A percentile compares a stretch with the other conserved stretches of the same genome.
phyloP scores from a whole-genome alignment of 2,329 filamentous ascomycete species.

The Orbilia blumenaviensis region DNA sequence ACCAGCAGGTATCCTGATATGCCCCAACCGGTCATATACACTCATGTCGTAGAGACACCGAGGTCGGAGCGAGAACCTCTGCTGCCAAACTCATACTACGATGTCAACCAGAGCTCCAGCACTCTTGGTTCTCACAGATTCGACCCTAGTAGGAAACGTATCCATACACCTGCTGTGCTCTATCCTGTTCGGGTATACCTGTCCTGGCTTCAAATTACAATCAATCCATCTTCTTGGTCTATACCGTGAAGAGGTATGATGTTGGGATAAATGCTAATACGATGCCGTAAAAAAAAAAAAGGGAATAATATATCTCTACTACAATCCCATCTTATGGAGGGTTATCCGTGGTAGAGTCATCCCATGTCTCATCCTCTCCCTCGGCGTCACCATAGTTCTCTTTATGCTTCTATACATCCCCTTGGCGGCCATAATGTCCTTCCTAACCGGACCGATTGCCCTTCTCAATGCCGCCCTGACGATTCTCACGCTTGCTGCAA shows the following conservation, averaged over 20 bases:
- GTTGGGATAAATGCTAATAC: background rate
- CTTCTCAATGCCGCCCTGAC: constrained; percentile 89
- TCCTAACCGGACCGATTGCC: constrained; percentile 88
- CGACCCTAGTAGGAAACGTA: constrained; percentile 49
- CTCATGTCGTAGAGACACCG: constrained; percentile 50
- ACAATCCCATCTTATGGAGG: constrained; percentile 47
- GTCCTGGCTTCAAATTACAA: no score
- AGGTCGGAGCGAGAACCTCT: constrained; percentile 27
- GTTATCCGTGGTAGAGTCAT: constrained; percentile 65
- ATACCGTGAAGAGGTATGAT: background rate
- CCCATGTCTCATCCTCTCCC: constrained; percentile 81
- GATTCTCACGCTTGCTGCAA: constrained; percentile 74
- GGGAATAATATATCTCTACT: constrained; percentile 53
- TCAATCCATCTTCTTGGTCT: background rate
- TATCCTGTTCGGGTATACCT: constrained; percentile 48
- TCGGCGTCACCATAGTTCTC: constrained; percentile 82
- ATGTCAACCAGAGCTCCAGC: constrained; percentile 53
- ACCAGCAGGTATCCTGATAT: constrained; percentile 48
- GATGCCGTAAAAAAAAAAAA: background rate
- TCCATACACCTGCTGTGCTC: constrained; percentile 48
- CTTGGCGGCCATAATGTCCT: constrained; percentile 84
- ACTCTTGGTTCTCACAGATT: constrained; percentile 44
- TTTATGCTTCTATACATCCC: constrained; percentile 90
- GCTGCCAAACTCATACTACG: constrained; percentile 38
- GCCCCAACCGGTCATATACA: constrained; percentile 42